A percentile compares a stretch with the other conserved stretches of the same genome.
phyloP scores from a whole-genome alignment of 2,329 filamentous ascomycete species.

The Pyricularia grisea region DNA sequence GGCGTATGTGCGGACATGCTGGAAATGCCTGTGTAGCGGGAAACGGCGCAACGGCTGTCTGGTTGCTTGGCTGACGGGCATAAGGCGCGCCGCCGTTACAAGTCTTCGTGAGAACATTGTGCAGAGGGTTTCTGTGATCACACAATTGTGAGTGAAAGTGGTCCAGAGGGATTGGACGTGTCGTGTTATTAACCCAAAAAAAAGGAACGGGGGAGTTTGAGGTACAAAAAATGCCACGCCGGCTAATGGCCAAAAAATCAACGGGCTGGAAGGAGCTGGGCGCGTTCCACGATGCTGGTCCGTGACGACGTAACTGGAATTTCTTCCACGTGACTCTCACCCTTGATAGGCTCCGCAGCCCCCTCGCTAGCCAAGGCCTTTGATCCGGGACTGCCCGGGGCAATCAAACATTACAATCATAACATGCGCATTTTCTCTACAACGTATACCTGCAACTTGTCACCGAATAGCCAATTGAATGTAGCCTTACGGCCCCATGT shows the following conservation, averaged over 20 bases:
- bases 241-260: background rate
- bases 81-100: slow-evolving; percentile 16
- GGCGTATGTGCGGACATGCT: slow-evolving; percentile 56
- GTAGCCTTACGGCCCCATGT: no score
- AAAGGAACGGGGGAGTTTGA: background rate
- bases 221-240: background rate
- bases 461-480: no score
- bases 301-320: no score
- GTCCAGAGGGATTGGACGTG: background rate
- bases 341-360: no score
- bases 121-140: slow-evolving; percentile 2
- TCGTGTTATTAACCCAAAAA: background rate
- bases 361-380: no score
- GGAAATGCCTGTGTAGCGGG: slow-evolving; percentile 40
- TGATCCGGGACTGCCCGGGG: no score
- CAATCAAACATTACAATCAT: no score
- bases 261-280: background rate
- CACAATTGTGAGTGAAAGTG: background rate
- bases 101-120: slow-evolving; percentile 32
- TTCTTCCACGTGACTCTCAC: no score
- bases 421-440: no score
- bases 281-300: background rate
- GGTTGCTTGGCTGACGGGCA: slow-evolving; percentile 19
- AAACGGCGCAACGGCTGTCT: slow-evolving; percentile 32
- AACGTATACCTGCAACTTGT: no score